Percentiles rank a stretch among this genome's conserved stretches.
Evolutionary conservation across 139 green algal species (phyloP).

Genomic region (Pseudopediastrum boryanum): DNA sequence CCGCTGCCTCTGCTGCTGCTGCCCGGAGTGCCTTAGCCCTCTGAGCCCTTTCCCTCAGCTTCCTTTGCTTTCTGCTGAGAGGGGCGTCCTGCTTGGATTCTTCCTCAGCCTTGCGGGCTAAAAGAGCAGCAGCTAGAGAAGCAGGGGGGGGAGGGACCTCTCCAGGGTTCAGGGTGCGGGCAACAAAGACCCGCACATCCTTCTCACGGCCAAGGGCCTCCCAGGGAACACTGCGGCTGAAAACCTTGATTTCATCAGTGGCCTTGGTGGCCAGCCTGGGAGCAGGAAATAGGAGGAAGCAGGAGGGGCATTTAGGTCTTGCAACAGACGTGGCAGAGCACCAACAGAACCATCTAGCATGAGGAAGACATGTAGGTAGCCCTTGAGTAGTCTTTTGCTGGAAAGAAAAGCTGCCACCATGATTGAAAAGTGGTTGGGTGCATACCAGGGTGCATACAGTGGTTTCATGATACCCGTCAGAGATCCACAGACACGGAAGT

Average conservation of each 20-base stretch:
- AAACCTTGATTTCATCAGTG: constrained; percentile 8
- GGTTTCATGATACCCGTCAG: too few species aligned
- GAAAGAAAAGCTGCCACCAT: too few species aligned
- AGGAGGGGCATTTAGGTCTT: too few species aligned
- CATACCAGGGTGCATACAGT: too few species aligned
- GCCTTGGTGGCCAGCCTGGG: constrained; percentile 1
- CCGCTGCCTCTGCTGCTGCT: background rate
- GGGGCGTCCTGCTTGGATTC: background rate
- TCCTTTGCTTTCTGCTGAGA: background rate
- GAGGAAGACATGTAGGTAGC: too few species aligned
- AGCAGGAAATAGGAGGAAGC: too few species aligned
- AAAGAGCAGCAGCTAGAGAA: background rate
- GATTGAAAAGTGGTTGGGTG: too few species aligned
- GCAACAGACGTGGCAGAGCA: too few species aligned
- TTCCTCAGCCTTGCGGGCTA: background rate
- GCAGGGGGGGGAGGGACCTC: background rate
- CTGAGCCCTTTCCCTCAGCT: background rate
- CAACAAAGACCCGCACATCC: background rate
- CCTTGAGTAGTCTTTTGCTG: too few species aligned
- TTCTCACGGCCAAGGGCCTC: background rate
- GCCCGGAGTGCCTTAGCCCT: background rate
- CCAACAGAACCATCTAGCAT: too few species aligned
- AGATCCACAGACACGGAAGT: too few species aligned
- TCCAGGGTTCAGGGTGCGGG: background rate
- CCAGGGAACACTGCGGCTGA: background rate